These are phyloP conservation scores for Fusarium temperatum DNA, from an alignment of 2,329 filamentous ascomycete species.

Conservation along the genomic window DNA sequence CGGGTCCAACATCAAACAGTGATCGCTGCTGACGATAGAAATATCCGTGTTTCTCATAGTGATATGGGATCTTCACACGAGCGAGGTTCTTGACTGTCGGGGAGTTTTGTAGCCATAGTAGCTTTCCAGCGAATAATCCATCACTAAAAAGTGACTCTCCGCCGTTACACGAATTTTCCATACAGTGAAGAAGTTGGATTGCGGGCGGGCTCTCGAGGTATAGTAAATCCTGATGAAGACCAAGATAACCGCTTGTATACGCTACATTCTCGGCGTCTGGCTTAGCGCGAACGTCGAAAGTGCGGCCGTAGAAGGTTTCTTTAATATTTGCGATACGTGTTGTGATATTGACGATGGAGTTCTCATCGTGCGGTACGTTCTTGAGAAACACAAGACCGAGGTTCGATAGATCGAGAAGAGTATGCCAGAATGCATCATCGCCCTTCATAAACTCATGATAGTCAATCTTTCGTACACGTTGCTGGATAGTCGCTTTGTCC, in stretches of 20 bases:
- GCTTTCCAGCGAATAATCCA: constrained; percentile 67
- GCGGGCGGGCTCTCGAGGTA: constrained; percentile 84
- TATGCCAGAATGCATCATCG: constrained; percentile 63
- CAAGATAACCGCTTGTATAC: constrained; percentile 83
- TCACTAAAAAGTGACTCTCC: constrained; percentile 91
- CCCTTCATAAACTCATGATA: constrained; percentile 78
- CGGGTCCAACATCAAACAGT: constrained; percentile 55
- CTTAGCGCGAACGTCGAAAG: constrained; percentile 88
- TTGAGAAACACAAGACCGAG: constrained; percentile 82
- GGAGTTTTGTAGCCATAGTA: constrained; percentile 43
- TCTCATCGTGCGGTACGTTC: constrained; percentile 74
- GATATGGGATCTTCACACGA: constrained; percentile 64
- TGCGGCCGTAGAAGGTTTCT: constrained; percentile 89
- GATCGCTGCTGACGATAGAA: constrained; percentile 68
- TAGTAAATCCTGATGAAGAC: constrained; percentile 92
- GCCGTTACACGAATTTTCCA: constrained; percentile 80
- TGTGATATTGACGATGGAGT: constrained; percentile 73
- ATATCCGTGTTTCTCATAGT: constrained; percentile 73
- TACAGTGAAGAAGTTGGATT: constrained; percentile 88
- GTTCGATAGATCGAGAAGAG: constrained; percentile 68
- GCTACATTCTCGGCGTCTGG: constrained; percentile 88
- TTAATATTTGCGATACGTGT: constrained; percentile 79
- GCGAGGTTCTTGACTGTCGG: constrained; percentile 51
- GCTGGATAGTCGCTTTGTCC: constrained; percentile 50
- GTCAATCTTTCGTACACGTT: constrained; percentile 65